Evolutionary conservation across 805 yeast species (phyloP).

Genomic region (Saccharomyces eubayanus): DNA sequence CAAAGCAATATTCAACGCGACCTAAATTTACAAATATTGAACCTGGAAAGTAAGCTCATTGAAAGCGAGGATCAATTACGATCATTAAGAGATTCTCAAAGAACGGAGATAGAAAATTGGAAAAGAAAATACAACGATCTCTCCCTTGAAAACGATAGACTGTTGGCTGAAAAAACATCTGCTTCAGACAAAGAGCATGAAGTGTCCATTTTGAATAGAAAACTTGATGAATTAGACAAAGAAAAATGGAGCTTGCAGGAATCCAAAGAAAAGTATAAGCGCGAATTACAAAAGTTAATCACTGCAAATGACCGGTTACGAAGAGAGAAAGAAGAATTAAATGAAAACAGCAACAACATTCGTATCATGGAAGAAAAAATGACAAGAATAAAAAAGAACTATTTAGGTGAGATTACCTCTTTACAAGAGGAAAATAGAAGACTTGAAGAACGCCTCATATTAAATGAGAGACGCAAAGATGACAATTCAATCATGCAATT

Average conservation of each 20-base stretch:
- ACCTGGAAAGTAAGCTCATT: neutral
- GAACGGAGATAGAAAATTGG: neutral
- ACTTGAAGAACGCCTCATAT: neutral
- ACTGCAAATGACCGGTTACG: neutral
- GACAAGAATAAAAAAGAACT: slow-evolving; percentile 17
- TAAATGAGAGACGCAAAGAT: neutral
- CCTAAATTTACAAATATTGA: neutral
- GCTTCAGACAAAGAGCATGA: neutral
- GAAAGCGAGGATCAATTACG: neutral
- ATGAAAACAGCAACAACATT: neutral
- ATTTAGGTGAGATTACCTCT: slow-evolving; percentile 15
- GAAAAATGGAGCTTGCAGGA: neutral
- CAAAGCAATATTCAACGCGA: neutral
- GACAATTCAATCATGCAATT: neutral
- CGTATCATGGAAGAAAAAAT: slow-evolving; percentile 1
- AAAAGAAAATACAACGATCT: neutral
- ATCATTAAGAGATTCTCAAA: neutral
- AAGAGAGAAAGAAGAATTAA: neutral
- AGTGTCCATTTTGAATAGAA: neutral
- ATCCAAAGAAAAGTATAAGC: neutral
- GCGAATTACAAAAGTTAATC: neutral
- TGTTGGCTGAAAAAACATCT: neutral
- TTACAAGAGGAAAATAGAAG: slow-evolving; percentile 20
- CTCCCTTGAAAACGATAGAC: neutral
- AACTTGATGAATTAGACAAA: neutral